These are phyloP conservation scores for Poa annua DNA, from an alignment of 176 grass and related monocot species.

Conservation along the genomic window DNA sequence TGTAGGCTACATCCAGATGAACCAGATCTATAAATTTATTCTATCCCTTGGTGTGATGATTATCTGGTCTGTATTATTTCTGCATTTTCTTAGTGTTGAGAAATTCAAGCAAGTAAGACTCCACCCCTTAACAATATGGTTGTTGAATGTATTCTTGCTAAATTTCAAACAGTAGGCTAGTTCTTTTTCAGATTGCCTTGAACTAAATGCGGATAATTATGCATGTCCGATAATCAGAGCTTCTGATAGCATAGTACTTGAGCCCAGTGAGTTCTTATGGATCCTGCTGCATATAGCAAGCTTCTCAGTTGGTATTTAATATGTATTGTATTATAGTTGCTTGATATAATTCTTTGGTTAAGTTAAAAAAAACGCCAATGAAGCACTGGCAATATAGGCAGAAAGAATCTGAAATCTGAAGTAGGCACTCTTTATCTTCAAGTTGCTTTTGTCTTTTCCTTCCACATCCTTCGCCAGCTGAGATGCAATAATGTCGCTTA, in stretches of 20 bases:
- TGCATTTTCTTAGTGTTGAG: not conserved
- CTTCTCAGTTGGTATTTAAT: not conserved
- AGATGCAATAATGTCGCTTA: constrained; percentile 22
- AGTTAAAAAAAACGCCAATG: not conserved
- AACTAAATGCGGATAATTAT: constrained; percentile 12
- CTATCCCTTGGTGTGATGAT: not conserved
- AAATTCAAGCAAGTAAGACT: constrained; percentile 17
- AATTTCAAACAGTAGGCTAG: not conserved
- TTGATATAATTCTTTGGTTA: constrained; percentile 8
- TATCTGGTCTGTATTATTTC: not conserved
- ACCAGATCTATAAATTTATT: constrained; percentile 6
- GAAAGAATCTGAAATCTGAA: constrained; percentile 9
- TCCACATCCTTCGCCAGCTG: not conserved
- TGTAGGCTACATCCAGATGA: not conserved
- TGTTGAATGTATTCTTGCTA: not conserved
- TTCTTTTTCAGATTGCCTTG: not conserved
- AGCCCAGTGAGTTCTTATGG: not conserved
- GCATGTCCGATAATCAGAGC: not conserved
- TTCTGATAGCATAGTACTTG: not conserved
- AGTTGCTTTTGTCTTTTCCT: constrained; percentile 5
- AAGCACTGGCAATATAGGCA: constrained; percentile 9
- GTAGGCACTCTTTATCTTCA: constrained; percentile 20
- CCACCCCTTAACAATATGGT: not conserved
- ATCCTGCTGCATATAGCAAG: not conserved
- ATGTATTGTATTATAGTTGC: no score